Evolutionary conservation across 768 basidiomycete genomes (phyloP), one percentile per base, ranked within the genome.

Genomic region (Macrolepiota albuminosa): DNA sequence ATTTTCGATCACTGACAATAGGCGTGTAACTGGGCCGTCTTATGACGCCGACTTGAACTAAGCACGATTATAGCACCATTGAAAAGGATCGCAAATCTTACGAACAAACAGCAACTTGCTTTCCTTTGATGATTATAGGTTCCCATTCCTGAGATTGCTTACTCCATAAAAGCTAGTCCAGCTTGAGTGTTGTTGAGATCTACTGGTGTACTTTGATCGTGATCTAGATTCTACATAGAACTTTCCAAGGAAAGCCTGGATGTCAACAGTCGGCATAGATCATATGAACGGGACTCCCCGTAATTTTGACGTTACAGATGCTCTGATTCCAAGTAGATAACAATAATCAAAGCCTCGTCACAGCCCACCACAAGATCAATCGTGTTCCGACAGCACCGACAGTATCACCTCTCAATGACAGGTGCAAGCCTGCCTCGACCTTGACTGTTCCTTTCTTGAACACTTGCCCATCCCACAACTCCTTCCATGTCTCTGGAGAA

Each of bases 391-490:
- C 45, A 8, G 10, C 40, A 21, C 53, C 50, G 10, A 46, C 0
- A 18, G 55, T n/a, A 56, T 60, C 61, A 16, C 29, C 29, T 39
- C 54, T 37, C 29, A 46, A 48, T 24, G 54, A 24, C n/a, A 59
- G 31, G 4, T 58, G 10, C 43, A 63, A 42, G 2, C 46, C 45
- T 6, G 62, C 60, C 14, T 63, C 51, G 26, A 61, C 60, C 37
- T 54, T 61, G 36, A 65, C 60, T 1, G 58, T 66, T 29, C 70
- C 68, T 13, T 64, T 60, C 33, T 61, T 55, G 40, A 78, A 78
- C 40, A 74, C 65, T 57, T 65, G 50, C 29, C 71, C 70, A 46
- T 66, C 66, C 71, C 75, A 76, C 36, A 73, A 54, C 11, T 61
- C 67, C 13, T 57, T 58, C 68, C 71, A 75, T 3, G 68, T 67